These are phyloP conservation scores for Lagenidium giganteum DNA, from an alignment of 352 stramenopile genomes.

Conservation along the genomic window DNA sequence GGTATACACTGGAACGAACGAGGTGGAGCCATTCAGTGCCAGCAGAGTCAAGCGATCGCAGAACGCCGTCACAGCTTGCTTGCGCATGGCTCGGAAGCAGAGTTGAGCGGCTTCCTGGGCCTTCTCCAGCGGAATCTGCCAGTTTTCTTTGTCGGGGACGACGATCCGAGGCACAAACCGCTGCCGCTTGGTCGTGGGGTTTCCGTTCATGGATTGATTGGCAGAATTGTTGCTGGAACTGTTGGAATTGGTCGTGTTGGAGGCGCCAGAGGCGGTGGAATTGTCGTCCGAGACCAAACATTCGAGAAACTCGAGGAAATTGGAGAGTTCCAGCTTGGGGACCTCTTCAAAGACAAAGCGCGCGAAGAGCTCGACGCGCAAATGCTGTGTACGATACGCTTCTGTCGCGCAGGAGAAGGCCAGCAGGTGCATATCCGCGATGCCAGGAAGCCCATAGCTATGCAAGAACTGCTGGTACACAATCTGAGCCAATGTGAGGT, in stretches of 20 bases:
- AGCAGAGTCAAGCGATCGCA: constrained; percentile 54
- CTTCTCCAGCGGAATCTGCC: constrained; percentile 59
- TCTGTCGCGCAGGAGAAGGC: constrained; percentile 71
- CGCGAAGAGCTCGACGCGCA: constrained; percentile 73
- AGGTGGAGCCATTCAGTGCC: constrained; percentile 34
- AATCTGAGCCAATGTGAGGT: constrained; percentile 57
- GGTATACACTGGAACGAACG: background rate
- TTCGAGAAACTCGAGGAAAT: constrained; percentile 77
- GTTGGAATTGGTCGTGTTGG: constrained; percentile 1
- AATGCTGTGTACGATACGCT: constrained; percentile 50
- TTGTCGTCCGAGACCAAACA: constrained; percentile 50
- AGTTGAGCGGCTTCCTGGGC: constrained; percentile 54
- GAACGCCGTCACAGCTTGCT: constrained; percentile 43
- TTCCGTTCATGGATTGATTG: background rate
- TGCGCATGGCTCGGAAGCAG: constrained; percentile 74
- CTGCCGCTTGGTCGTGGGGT: constrained; percentile 26
- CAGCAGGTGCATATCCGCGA: constrained; percentile 77
- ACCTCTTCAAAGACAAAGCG: constrained; percentile 76
- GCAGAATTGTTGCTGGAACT: background rate
- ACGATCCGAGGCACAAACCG: constrained; percentile 46
- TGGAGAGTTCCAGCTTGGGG: constrained; percentile 34
- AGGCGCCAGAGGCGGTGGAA: constrained; percentile 1
- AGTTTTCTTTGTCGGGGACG: constrained; percentile 68
- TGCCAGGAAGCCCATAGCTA: constrained; percentile 66
- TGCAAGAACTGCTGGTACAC: constrained; percentile 83